Conservation (phyloP, 1,284 basidiomycete genomes). For the Malassezia sp. region DNA sequence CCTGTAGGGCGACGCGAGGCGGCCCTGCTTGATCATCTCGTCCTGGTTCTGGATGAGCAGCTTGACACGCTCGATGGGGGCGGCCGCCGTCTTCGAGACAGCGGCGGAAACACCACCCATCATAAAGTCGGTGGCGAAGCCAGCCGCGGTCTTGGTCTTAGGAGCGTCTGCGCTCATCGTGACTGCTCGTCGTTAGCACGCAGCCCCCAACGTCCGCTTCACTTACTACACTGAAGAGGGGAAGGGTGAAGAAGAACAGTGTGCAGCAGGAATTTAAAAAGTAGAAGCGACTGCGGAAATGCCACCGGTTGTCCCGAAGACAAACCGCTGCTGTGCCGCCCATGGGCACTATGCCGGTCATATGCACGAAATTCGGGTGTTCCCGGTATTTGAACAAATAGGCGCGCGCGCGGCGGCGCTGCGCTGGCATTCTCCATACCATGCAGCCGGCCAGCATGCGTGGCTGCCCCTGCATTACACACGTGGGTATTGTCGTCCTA, state of each 20-base stretch:
- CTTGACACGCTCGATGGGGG: conserved; percentile 47
- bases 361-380: no score
- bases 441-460: neutral
- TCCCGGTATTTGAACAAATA: neutral
- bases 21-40: conserved; percentile 48
- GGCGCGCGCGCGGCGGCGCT: no score
- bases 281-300: no score
- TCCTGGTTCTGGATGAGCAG: conserved; percentile 48
- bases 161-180: conserved; percentile 27
- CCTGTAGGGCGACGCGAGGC: conserved; percentile 46
- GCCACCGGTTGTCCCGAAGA: no score
- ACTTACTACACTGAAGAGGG: no score
- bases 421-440: neutral
- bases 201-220: no score
- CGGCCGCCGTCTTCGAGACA: conserved; percentile 47
- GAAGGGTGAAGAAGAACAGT: no score
- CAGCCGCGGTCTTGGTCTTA: conserved; percentile 30
- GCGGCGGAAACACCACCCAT: conserved; percentile 47
- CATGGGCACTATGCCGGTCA: no score
- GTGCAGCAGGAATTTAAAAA: no score
- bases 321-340: no score
- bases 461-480: neutral
- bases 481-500: conserved; percentile 11
- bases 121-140: conserved; percentile 44
- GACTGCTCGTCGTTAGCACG: no score